These are phyloP conservation scores for Boletus rubescentipes DNA, from an alignment of 768 basidiomycete genomes.

Conservation along the genomic window DNA sequence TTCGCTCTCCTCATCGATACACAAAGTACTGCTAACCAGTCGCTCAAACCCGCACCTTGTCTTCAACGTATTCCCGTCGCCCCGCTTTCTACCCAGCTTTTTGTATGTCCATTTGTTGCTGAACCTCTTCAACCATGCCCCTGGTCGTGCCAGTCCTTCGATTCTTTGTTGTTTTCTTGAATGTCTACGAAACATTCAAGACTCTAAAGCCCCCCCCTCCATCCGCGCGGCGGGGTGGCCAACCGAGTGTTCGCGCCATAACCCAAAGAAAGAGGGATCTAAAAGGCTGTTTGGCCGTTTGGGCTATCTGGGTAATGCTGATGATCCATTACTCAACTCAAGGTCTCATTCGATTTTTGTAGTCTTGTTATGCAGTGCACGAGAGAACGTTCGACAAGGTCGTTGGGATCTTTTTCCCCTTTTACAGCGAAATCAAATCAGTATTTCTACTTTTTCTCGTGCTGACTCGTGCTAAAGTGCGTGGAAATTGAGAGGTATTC, in stretches of 20 bases:
- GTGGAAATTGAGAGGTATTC: constrained; percentile 23
- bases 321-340: constrained; percentile 5
- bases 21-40: not conserved
- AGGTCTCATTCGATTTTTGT: constrained; percentile 15
- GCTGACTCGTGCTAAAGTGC: constrained; percentile 70
- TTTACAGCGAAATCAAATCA: constrained; percentile 82
- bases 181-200: constrained; percentile 85
- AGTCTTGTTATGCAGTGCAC: constrained; percentile 70
- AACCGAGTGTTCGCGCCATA: constrained; percentile 63
- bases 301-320: constrained; percentile 78
- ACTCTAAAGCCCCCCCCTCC: constrained; percentile 67
- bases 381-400: constrained; percentile 66
- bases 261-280: constrained; percentile 80
- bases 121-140: constrained; percentile 47
- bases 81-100: not conserved
- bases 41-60: constrained; percentile 6
- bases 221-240: constrained; percentile 48
- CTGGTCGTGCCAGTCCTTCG: constrained; percentile 67
- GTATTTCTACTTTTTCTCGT: constrained; percentile 71
- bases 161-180: constrained; percentile 68
- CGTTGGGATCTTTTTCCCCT: constrained; percentile 72
- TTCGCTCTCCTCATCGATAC: constrained; percentile 19
- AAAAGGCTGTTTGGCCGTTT: constrained; percentile 81
- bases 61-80: constrained; percentile 1
- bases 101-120: constrained; percentile 12